Conservation (phyloP, 345 rosid genomes). For the Populus davidiana region DNA sequence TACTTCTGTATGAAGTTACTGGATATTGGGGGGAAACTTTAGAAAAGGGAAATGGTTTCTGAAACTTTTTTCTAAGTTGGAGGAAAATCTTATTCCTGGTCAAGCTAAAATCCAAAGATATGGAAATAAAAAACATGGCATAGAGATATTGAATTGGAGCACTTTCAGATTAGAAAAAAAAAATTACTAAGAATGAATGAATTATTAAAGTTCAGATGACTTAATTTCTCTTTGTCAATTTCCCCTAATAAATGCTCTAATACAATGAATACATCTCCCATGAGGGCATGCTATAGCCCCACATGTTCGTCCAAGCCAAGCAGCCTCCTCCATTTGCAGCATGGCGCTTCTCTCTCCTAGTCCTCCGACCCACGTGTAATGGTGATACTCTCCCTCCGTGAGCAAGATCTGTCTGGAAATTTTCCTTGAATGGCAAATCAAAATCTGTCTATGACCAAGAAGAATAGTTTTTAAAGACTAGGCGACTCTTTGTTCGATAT, state of each 20-base stretch:
- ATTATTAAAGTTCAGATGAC: background rate
- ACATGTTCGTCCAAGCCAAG: constrained; percentile 16
- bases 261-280: background rate
- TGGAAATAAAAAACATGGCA: background rate
- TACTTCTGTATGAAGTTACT: background rate
- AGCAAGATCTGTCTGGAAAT: background rate
- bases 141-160: background rate
- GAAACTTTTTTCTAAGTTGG: background rate
- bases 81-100: background rate
- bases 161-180: background rate
- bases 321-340: constrained; percentile 7
- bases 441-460: background rate
- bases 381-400: background rate
- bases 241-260: background rate
- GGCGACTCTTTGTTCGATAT: background rate
- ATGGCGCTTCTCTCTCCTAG: constrained; percentile 8
- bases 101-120: background rate
- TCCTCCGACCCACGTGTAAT: constrained; percentile 16
- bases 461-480: background rate
- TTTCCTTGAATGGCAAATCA: constrained; percentile 2
- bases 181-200: background rate
- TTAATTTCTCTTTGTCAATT: background rate
- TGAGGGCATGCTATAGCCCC: constrained; percentile 9
- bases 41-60: background rate
- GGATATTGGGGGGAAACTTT: background rate